phyloP scores from a whole-genome alignment of 768 basidiomycete genomes.

The Hysterangium stoloniferum region DNA sequence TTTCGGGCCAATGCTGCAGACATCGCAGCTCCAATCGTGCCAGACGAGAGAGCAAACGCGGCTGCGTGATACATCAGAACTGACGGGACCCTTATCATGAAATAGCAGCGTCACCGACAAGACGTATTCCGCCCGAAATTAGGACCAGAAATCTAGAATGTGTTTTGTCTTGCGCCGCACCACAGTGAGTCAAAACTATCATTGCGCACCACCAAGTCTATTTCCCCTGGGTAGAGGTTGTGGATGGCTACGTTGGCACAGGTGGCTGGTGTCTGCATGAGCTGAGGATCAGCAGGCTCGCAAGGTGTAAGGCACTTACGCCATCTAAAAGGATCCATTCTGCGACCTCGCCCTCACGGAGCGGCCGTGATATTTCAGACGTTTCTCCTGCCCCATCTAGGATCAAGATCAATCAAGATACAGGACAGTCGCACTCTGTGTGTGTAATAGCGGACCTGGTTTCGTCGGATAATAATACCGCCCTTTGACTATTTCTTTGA shows the following conservation, averaged over 20 bases:
- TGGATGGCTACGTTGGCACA: slow-evolving; percentile 88
- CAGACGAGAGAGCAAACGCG: slow-evolving; percentile 84
- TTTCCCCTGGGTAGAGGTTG: slow-evolving; percentile 76
- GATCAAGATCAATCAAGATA: neutral
- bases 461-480: slow-evolving; percentile 68
- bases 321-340: slow-evolving; percentile 93
- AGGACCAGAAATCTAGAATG: slow-evolving; percentile 67
- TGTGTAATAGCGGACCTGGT: slow-evolving; percentile 32
- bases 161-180: neutral
- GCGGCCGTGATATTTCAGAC: slow-evolving; percentile 49
- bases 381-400: slow-evolving; percentile 64
- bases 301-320: slow-evolving; percentile 34
- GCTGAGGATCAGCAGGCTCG: slow-evolving; percentile 2
- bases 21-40: slow-evolving; percentile 88
- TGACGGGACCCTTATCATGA: neutral
- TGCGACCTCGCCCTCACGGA: slow-evolving; percentile 68
- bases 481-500: slow-evolving; percentile 63
- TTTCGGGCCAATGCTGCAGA: slow-evolving; percentile 63
- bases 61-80: slow-evolving; percentile 32
- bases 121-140: slow-evolving; percentile 83
- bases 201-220: slow-evolving; percentile 76
- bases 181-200: slow-evolving; percentile 15
- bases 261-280: slow-evolving; percentile 73
- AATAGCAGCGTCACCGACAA: slow-evolving; percentile 32
- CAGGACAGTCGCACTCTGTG: neutral